These are phyloP conservation scores for Leavenworthia alabamica DNA, from an alignment of 345 rosid genomes.

Conservation along the genomic window DNA sequence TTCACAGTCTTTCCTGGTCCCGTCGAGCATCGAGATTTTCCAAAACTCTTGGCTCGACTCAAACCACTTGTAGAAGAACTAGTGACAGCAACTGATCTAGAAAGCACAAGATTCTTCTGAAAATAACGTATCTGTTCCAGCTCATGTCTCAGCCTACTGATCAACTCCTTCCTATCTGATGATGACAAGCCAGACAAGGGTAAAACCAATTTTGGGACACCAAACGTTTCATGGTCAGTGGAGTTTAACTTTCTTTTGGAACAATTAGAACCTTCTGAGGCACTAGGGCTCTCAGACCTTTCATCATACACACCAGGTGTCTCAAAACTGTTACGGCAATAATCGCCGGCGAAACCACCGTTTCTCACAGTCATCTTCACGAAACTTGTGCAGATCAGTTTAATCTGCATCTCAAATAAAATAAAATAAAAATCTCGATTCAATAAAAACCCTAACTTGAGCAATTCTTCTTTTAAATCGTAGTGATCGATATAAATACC, in stretches of 20 bases:
- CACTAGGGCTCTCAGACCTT: constrained; percentile 64
- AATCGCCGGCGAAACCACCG: constrained; percentile 17
- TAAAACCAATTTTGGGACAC: constrained; percentile 50
- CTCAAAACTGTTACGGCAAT: neutral
- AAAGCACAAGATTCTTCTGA: constrained; percentile 40
- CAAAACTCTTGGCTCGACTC: constrained; percentile 24
- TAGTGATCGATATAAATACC: neutral
- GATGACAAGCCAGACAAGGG: constrained; percentile 52
- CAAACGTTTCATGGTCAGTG: constrained; percentile 27
- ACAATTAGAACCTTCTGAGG: constrained; percentile 50
- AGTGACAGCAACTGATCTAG: constrained; percentile 30
- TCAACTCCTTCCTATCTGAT: constrained; percentile 52
- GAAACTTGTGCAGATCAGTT: too few species aligned
- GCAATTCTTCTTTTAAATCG: neutral
- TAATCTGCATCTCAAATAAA: too few species aligned
- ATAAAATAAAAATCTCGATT: too few species aligned
- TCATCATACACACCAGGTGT: constrained; percentile 28
- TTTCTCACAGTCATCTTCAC: constrained; percentile 20
- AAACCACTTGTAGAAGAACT: constrained; percentile 49
- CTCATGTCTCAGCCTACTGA: constrained; percentile 46
- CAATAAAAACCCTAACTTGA: neutral
- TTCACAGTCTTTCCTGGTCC: constrained; percentile 45
- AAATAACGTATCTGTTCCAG: constrained; percentile 52
- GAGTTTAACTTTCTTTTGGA: constrained; percentile 51
- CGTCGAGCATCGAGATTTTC: constrained; percentile 44